Evolutionary conservation across 192 early-diverging fungal species (phyloP).

Genomic region (Pilobolus umbonatus): DNA sequence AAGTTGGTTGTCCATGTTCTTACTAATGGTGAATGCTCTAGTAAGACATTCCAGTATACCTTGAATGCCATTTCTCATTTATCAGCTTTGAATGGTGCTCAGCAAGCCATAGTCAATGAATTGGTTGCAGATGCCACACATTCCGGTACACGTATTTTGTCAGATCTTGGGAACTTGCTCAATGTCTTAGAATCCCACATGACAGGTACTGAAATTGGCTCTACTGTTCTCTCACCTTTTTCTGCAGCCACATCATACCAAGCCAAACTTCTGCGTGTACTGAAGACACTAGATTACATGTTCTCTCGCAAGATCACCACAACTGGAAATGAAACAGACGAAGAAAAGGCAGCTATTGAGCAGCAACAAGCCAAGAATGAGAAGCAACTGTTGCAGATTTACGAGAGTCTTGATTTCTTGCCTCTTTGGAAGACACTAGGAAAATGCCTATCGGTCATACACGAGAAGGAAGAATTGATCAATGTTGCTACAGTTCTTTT

Average conservation of each 20-base stretch:
- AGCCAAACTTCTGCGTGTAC: conserved; percentile 85
- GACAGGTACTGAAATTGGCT: conserved; percentile 67
- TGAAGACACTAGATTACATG: conserved; percentile 94
- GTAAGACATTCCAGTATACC: conserved; percentile 92
- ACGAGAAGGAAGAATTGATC: conserved; percentile 73
- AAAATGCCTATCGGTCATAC: conserved; percentile 64
- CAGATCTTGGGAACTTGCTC: conserved; percentile 65
- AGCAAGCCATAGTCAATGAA: conserved; percentile 77
- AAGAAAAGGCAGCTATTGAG: conserved; percentile 10
- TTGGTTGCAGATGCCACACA: conserved; percentile 65
- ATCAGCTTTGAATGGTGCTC: conserved; percentile 60
- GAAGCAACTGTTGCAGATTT: conserved; percentile 44
- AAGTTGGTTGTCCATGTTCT: conserved; percentile 85
- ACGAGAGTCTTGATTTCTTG: conserved; percentile 49
- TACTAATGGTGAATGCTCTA: conserved; percentile 84
- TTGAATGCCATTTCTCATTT: conserved; percentile 87
- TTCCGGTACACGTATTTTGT: conserved; percentile 60
- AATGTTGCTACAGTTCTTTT: conserved; percentile 90
- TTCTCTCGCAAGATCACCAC: conserved; percentile 44
- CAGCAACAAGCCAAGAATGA: conserved; percentile 35
- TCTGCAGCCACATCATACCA: conserved; percentile 84
- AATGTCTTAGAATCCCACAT: conserved; percentile 48
- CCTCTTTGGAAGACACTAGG: conserved; percentile 79
- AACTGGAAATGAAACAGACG: conserved; percentile 36
- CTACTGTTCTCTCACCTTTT: conserved; percentile 70